These are phyloP conservation scores for Sonneratia alba DNA, from an alignment of 345 rosid species.

Conservation along the genomic window DNA sequence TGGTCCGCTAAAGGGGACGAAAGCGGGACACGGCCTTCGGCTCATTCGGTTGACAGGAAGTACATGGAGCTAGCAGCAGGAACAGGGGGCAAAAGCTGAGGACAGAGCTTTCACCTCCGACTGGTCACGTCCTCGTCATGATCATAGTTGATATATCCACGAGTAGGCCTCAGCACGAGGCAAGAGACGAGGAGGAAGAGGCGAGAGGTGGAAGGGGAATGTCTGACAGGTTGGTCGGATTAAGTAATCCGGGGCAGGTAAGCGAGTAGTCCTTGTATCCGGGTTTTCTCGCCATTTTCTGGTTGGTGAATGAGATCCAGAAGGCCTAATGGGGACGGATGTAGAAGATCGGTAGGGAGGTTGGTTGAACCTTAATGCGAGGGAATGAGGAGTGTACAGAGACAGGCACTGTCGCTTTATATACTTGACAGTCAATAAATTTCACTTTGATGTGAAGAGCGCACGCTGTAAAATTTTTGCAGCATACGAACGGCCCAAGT, in stretches of 20 bases:
- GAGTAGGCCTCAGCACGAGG: conserved; percentile 36
- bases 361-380: neutral
- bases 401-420: neutral
- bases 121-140: conserved; percentile 28
- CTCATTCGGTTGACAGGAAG: conserved; percentile 14
- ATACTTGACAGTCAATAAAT: neutral
- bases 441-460: neutral
- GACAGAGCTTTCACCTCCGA: conserved; percentile 34
- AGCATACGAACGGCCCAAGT: neutral
- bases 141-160: conserved; percentile 45
- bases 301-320: neutral
- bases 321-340: neutral
- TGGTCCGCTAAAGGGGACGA: conserved; percentile 16
- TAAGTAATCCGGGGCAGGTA: conserved; percentile 25
- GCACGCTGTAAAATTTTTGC: too few species aligned
- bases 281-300: conserved; percentile 25
- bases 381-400: neutral
- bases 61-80: conserved; percentile 34
- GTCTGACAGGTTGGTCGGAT: conserved; percentile 15
- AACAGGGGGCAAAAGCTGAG: conserved; percentile 40
- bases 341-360: neutral
- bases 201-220: conserved; percentile 33
- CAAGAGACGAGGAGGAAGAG: conserved; percentile 31
- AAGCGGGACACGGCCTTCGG: conserved; percentile 9
- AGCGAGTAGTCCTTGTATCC: conserved; percentile 7